These are phyloP conservation scores for Iris pallida DNA, from an alignment of 116 monocot genomes.

Conservation along the genomic window DNA sequence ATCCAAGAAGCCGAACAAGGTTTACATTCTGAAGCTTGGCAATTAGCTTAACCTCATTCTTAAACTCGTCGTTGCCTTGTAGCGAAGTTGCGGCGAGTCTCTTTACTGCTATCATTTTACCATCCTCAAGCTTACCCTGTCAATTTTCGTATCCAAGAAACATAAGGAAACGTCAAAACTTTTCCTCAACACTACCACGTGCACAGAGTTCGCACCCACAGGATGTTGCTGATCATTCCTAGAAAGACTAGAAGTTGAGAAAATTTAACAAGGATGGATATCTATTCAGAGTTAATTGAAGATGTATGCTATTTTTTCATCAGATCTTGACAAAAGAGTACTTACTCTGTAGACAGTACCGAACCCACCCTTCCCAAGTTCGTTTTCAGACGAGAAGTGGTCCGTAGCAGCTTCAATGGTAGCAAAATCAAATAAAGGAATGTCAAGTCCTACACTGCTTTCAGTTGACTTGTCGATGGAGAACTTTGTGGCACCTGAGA, in stretches of 20 bases:
- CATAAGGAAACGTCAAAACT: too few relatives aligned
- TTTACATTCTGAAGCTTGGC: conserved; percentile 33
- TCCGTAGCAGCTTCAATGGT: neutral
- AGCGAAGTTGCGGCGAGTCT: conserved; percentile 15
- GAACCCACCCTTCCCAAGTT: conserved; percentile 4
- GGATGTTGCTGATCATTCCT: too few relatives aligned
- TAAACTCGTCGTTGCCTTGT: conserved; percentile 20
- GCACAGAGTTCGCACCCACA: too few relatives aligned
- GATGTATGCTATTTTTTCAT: too few relatives aligned
- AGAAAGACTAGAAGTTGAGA: too few relatives aligned
- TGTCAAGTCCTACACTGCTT: too few relatives aligned
- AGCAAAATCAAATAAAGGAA: neutral
- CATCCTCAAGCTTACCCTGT: conserved; percentile 20
- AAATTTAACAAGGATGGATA: too few relatives aligned
- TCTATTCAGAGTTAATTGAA: too few relatives aligned
- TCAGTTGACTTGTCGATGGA: too few relatives aligned
- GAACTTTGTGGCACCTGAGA: too few relatives aligned
- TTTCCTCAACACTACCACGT: too few relatives aligned
- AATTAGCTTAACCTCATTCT: conserved; percentile 25
- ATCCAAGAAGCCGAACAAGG: conserved; percentile 27
- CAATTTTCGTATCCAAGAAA: neutral
- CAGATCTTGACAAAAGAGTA: too few relatives aligned
- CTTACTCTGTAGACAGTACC: conserved; percentile 4
- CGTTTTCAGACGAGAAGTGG: neutral
- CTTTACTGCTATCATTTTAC: conserved; percentile 24